A percentile compares a stretch with the other conserved stretches of the same genome.
Evolutionary conservation across 192 early-diverging fungal species (phyloP).

Genomic region (Rhizophagus clarus): DNA sequence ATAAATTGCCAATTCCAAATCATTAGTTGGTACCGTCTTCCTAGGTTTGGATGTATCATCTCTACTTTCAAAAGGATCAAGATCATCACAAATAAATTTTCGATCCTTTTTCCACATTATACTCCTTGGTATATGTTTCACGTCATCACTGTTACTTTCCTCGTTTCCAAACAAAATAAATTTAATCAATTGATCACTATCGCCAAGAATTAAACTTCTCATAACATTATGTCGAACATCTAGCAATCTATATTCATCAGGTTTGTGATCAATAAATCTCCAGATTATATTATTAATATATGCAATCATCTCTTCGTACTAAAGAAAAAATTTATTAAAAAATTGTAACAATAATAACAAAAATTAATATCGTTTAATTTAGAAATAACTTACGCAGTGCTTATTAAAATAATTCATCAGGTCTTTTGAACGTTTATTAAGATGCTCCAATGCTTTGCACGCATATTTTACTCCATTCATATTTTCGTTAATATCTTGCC

Average conservation of each 20-base stretch:
- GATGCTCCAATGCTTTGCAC: too few species aligned
- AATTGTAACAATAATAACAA: too few species aligned
- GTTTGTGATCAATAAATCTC: neutral
- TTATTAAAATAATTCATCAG: too few species aligned
- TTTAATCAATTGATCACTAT: neutral
- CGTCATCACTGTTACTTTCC: too few species aligned
- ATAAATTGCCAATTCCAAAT: neutral
- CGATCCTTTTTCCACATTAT: too few species aligned
- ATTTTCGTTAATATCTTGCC: too few species aligned
- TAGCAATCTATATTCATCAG: neutral
- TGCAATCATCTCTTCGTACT: neutral
- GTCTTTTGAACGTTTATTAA: too few species aligned
- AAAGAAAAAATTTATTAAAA: neutral
- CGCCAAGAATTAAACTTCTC: neutral
- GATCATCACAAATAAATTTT: too few species aligned
- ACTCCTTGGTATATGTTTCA: neutral
- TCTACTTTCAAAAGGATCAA: neutral
- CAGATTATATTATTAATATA: neutral
- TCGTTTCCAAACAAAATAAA: too few species aligned
- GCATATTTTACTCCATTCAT: too few species aligned
- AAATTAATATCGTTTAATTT: too few species aligned
- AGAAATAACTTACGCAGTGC: too few species aligned
- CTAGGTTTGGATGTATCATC: neutral
- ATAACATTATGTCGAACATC: constrained; percentile 6
- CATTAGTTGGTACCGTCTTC: neutral